Evolutionary conservation across 2,329 filamentous ascomycete species (phyloP), one percentile per base, ranked within the genome.

Genomic region (Nemania bipapillata): DNA sequence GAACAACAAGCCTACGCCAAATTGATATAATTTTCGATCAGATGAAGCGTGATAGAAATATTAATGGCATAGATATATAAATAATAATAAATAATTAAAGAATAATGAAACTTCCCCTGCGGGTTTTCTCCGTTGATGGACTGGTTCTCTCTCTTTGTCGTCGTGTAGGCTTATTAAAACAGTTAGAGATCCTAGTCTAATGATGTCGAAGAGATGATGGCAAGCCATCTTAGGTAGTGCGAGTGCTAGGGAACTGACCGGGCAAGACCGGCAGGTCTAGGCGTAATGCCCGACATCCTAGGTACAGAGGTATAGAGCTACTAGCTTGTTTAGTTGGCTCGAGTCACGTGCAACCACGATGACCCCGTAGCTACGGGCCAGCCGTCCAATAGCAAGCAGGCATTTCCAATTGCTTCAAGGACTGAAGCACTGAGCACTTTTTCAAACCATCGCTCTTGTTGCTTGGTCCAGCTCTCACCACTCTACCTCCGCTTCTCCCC

Each of bases 401-500:
- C 69, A 76, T 76, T 77, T 76, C 71, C 75, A 76, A 77, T 76
- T 76, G 75, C 75, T 76, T 74, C 73, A 68, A 74, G 73, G 63
- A 70, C 71, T 76, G 75, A 68, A 74, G 73, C 62, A 70, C 71
- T 76, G 75, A 77, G 75, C 75, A 76, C 75, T 77, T 77, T 77
- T 77, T 77, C 74, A 60, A 70, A 71, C 70, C 64, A 67, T 70
- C 67, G 45, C 59, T 61, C 40, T 57, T 68, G 64, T 64, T 72
- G 68, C 72, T 67, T 56, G 72, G 72, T 63, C 66, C 45, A 72
- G 50, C 50, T 53, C 50, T 30, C 50, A 32, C 65, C 73, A 65
- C 72, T 68, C 69, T 53, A 57, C 69, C 72, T 69, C 71, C 70
- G 70, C 73, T 61, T 70, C 71, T 65, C 53, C 73, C 69, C 65